phyloP scores from a whole-genome alignment of 148 eudicot genomes.

The Amaranthus palmeri region DNA sequence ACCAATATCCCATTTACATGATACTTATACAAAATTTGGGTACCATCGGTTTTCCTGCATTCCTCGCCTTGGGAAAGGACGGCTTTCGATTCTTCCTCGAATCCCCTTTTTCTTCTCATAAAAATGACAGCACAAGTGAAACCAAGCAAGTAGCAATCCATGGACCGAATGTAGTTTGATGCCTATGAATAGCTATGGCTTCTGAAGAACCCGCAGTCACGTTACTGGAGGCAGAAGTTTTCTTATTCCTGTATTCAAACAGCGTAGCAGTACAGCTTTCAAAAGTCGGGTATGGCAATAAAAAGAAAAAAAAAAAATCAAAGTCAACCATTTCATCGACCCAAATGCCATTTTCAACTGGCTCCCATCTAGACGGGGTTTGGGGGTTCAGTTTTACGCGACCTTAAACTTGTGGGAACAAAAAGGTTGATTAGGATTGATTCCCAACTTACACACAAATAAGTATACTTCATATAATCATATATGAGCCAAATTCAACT shows the following conservation, averaged over 20 bases:
- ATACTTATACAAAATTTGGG: slow-evolving; percentile 20
- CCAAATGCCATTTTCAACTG: too few species aligned
- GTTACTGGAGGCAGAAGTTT: slow-evolving; percentile 14
- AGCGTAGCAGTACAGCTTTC: neutral
- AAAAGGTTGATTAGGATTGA: too few species aligned
- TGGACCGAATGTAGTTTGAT: neutral
- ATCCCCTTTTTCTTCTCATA: slow-evolving; percentile 6
- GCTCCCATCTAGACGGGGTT: too few species aligned
- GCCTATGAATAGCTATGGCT: slow-evolving; percentile 25
- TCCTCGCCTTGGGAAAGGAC: slow-evolving; percentile 7
- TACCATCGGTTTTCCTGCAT: slow-evolving; percentile 7
- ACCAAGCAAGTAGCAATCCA: slow-evolving; percentile 18
- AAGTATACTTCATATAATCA: too few species aligned
- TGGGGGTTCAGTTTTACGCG: too few species aligned
- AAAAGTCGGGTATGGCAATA: neutral
- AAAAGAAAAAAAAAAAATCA: too few species aligned
- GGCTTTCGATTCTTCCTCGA: too few species aligned
- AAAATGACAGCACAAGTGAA: slow-evolving; percentile 13
- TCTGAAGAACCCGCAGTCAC: slow-evolving; percentile 12
- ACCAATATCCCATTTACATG: slow-evolving; percentile 14
- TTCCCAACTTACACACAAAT: too few species aligned
- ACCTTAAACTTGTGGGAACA: too few species aligned
- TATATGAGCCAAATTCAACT: too few species aligned
- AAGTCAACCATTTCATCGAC: neutral
- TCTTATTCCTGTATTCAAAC: slow-evolving; percentile 18